Evolutionary conservation across 1,139 yeast species (phyloP).

Genomic region (Hemisphaericaspora lyxosophila): DNA sequence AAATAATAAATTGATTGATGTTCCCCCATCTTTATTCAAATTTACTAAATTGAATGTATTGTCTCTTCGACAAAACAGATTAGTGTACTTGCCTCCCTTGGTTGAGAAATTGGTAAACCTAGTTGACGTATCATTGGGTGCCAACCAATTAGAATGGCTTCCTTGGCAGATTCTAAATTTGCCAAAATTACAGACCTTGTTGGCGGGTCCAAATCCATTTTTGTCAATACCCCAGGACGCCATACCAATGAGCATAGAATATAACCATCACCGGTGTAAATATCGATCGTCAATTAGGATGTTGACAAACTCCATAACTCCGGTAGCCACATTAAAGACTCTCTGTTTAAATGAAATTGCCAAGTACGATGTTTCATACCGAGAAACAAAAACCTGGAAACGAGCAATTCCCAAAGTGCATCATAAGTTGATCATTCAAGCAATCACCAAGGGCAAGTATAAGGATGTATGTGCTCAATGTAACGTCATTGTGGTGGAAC

Average conservation of each 20-base stretch:
- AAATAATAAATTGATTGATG: slow-evolving; percentile 31
- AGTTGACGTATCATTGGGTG: slow-evolving; percentile 41
- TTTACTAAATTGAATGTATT: slow-evolving; percentile 45
- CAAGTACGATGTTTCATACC: slow-evolving; percentile 43
- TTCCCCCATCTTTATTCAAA: slow-evolving; percentile 41
- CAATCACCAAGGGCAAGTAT: slow-evolving; percentile 42
- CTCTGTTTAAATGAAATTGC: slow-evolving; percentile 39
- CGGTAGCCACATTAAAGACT: slow-evolving; percentile 33
- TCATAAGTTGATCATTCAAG: slow-evolving; percentile 35
- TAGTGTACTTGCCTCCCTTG: slow-evolving; percentile 34
- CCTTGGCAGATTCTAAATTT: slow-evolving; percentile 39
- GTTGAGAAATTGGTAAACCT: slow-evolving; percentile 33
- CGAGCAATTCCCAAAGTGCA: slow-evolving; percentile 35
- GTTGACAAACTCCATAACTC: slow-evolving; percentile 11
- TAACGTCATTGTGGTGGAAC: slow-evolving; percentile 36
- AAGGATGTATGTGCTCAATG: slow-evolving; percentile 41
- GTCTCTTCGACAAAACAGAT: slow-evolving; percentile 40
- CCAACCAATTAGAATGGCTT: slow-evolving; percentile 34
- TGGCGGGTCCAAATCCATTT: slow-evolving; percentile 49
- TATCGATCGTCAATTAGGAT: slow-evolving; percentile 27
- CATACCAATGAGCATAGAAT: slow-evolving; percentile 15
- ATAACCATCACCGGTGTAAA: slow-evolving; percentile 11
- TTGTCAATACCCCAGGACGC: slow-evolving; percentile 32
- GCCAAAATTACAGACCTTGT: slow-evolving; percentile 29
- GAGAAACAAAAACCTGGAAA: slow-evolving; percentile 46